phyloP scores from a whole-genome alignment of 768 basidiomycete species.

The Tulasnella sp. region DNA sequence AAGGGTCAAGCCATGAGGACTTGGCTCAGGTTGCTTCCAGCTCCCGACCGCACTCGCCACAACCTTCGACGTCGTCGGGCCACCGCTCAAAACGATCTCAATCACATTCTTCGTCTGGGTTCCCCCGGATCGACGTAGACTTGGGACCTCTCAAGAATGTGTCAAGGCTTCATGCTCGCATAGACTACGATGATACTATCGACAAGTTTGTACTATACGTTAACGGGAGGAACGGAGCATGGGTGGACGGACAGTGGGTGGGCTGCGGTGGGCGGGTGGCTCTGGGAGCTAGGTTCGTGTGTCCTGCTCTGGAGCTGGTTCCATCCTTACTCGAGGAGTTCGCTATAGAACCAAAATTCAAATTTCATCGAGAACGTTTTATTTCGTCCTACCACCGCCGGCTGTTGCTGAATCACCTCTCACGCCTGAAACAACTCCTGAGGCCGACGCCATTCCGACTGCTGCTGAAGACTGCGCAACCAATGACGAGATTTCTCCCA shows the following conservation, averaged over 20 bases:
- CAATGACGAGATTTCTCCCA: constrained; percentile 2
- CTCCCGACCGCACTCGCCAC: constrained; percentile 8
- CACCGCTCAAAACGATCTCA: constrained; percentile 14
- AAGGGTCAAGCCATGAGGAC: background rate
- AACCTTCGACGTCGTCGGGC: constrained; percentile 24
- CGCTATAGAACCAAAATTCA: constrained; percentile 82
- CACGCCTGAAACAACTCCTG: constrained; percentile 30
- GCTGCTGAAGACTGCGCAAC: constrained; percentile 4
- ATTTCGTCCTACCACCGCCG: constrained; percentile 91
- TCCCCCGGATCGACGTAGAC: constrained; percentile 51
- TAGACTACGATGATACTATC: constrained; percentile 88
- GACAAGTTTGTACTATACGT: constrained; percentile 87
- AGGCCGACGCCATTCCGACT: constrained; percentile 29
- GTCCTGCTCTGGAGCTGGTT: background rate
- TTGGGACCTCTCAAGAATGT: constrained; percentile 96
- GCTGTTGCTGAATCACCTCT: constrained; percentile 47
- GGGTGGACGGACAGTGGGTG: constrained; percentile 97
- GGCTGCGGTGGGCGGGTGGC: constrained; percentile 83
- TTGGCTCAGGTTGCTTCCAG: background rate
- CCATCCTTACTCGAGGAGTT: constrained; percentile 16
- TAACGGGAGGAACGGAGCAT: constrained; percentile 94
- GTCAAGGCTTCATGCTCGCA: constrained; percentile 92
- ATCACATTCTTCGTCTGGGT: constrained; percentile 7
- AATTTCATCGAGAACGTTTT: constrained; percentile 95
- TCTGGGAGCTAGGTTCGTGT: constrained; percentile 70